Percentiles rank a stretch among this genome's conserved stretches.
Conservation (phyloP, 2,329 filamentous ascomycete genomes). For the Colletotrichum godetiae region DNA sequence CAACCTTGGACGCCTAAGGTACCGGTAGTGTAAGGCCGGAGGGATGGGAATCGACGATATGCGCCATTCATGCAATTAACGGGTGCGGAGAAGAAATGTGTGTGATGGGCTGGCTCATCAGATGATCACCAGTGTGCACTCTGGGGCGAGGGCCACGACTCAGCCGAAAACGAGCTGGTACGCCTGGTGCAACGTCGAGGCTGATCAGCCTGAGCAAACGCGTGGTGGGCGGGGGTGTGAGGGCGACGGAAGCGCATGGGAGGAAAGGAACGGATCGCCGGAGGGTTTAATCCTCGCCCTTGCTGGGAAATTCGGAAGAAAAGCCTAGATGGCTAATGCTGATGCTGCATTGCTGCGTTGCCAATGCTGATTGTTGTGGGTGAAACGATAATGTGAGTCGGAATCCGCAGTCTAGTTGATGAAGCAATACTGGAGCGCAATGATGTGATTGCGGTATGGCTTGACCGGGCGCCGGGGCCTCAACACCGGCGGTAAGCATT, state of each 20-base stretch:
- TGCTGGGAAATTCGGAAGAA: conserved; percentile 4
- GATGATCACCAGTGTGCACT: conserved; percentile 29
- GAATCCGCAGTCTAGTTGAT: conserved; percentile 23
- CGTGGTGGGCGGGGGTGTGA: not conserved
- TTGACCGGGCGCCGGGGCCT: conserved; percentile 25
- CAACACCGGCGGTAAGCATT: conserved; percentile 21
- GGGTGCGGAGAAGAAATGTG: conserved; percentile 18
- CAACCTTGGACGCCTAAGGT: not conserved
- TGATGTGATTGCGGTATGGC: conserved; percentile 34
- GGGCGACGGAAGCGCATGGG: not conserved
- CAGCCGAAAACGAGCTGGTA: not conserved
- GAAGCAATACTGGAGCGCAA: conserved; percentile 36
- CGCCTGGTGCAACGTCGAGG: not conserved
- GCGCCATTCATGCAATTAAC: conserved; percentile 24
- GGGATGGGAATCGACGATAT: not conserved
- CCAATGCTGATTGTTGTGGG: not conserved
- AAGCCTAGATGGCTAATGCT: conserved; percentile 1
- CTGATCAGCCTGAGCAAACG: not conserved
- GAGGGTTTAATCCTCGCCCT: conserved; percentile 7
- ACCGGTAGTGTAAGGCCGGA: not conserved
- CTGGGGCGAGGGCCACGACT: not conserved
- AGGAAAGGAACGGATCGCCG: conserved; percentile 29
- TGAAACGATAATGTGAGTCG: conserved; percentile 24
- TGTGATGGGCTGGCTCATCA: conserved; percentile 22
- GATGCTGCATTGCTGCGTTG: conserved; percentile 9